phyloP scores from a whole-genome alignment of 2,329 filamentous ascomycete genomes.

The Fusarium poae region DNA sequence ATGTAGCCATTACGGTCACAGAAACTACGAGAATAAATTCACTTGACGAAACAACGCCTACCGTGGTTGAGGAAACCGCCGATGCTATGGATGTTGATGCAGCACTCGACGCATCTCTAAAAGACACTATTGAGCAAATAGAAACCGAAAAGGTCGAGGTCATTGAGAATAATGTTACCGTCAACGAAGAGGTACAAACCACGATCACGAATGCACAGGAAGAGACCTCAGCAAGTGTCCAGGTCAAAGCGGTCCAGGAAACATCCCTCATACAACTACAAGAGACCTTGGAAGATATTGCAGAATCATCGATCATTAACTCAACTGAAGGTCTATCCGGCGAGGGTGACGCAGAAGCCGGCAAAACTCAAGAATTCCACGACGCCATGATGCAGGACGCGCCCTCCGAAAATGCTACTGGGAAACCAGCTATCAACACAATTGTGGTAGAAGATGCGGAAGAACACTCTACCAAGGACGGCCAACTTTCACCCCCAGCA shows the following conservation, averaged over 20 bases:
- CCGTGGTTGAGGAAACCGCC: slow-evolving; percentile 7
- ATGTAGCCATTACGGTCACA: not conserved
- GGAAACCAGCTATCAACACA: slow-evolving; percentile 12
- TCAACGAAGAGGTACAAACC: slow-evolving; percentile 20
- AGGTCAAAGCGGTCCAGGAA: slow-evolving; percentile 17
- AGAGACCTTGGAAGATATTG: slow-evolving; percentile 23
- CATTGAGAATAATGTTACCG: slow-evolving; percentile 24
- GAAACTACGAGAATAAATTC: slow-evolving; percentile 2
- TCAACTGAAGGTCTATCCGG: slow-evolving; percentile 8
- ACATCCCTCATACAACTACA: slow-evolving; percentile 15
- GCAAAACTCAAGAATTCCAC: slow-evolving; percentile 16
- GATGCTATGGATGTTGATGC: slow-evolving; percentile 46
- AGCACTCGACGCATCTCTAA: not conserved
- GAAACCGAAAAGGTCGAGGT: slow-evolving; percentile 14
- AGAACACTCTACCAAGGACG: slow-evolving; percentile 26
- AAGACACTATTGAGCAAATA: slow-evolving; percentile 5
- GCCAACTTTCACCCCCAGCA: slow-evolving; percentile 44
- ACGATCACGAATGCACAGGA: slow-evolving; percentile 15
- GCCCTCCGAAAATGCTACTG: slow-evolving; percentile 14
- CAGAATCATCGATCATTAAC: slow-evolving; percentile 10
- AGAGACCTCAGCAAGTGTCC: slow-evolving; percentile 5
- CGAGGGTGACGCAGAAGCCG: slow-evolving; percentile 4
- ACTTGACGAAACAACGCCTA: slow-evolving; percentile 2
- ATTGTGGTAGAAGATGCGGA: slow-evolving; percentile 12
- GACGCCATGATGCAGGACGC: slow-evolving; percentile 33